Percentiles rank a stretch among this genome's conserved stretches.
Evolutionary conservation across 1,284 basidiomycete genomes (phyloP).

Genomic region (Sanghuangporus baumii): DNA sequence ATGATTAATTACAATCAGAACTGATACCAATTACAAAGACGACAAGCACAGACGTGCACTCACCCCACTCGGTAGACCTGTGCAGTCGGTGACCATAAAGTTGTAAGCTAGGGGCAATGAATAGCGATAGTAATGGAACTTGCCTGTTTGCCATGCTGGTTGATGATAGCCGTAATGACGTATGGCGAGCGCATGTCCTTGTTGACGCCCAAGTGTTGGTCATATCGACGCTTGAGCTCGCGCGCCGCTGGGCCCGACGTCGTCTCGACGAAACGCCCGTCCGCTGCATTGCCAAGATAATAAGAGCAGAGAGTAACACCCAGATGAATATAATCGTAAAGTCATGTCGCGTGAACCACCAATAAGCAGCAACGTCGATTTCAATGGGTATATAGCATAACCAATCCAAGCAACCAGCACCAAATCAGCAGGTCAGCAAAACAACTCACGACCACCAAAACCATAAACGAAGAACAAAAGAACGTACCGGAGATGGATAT

Average conservation of each 20-base stretch:
- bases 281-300: slow-evolving; percentile 35
- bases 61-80: slow-evolving; percentile 67
- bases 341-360: too few species aligned
- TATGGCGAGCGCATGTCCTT: slow-evolving; percentile 67
- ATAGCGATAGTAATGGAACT: not conserved
- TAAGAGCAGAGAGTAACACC: too few species aligned
- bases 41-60: slow-evolving; percentile 26
- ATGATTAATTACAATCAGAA: not conserved
- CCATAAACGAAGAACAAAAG: not conserved
- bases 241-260: slow-evolving; percentile 65
- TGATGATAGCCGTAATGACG: slow-evolving; percentile 70
- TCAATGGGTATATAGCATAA: too few species aligned
- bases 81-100: not conserved
- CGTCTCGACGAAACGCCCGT: slow-evolving; percentile 73
- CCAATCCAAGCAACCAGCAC: too few species aligned
- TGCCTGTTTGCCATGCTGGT: slow-evolving; percentile 62
- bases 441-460: slow-evolving; percentile 13
- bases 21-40: not conserved
- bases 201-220: slow-evolving; percentile 59
- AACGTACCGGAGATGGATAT: slow-evolving; percentile 57
- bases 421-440: not conserved
- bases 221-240: slow-evolving; percentile 68
- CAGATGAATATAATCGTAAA: too few species aligned
- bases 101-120: not conserved
- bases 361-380: too few species aligned